phyloP scores from a whole-genome alignment of 345 rosid species.

The Cardamine occulta region DNA sequence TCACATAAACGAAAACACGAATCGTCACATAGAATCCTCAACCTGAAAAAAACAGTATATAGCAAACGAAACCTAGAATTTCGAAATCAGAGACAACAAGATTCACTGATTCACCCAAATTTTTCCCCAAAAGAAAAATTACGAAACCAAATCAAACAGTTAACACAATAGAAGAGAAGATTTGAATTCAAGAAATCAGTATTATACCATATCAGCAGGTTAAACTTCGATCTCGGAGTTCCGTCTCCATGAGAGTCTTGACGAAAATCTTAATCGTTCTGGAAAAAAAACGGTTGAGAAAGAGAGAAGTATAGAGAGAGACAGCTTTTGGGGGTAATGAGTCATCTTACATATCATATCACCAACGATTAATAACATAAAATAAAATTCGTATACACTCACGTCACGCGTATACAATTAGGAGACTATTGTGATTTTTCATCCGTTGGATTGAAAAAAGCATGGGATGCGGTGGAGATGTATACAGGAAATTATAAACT shows the following conservation, averaged over 20 bases:
- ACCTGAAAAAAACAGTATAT: too few relatives aligned
- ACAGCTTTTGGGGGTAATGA: constrained; percentile 27
- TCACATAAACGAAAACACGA: too few relatives aligned
- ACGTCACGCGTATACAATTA: background rate
- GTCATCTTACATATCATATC: constrained; percentile 29
- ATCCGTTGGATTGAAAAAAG: constrained; percentile 27
- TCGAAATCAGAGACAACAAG: too few relatives aligned
- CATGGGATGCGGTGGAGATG: background rate
- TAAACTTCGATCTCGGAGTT: constrained; percentile 72
- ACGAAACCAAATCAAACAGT: too few relatives aligned
- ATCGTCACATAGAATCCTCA: too few relatives aligned
- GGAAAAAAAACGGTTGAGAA: constrained; percentile 19
- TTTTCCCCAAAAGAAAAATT: too few relatives aligned
- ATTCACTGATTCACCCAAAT: too few relatives aligned
- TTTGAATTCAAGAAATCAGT: constrained; percentile 1
- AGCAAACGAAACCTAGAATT: too few relatives aligned
- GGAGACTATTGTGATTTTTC: background rate
- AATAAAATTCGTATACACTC: background rate
- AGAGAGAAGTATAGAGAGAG: constrained; percentile 41
- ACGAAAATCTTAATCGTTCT: constrained; percentile 72
- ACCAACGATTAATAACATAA: constrained; percentile 9
- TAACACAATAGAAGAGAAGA: background rate
- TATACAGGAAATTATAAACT: background rate
- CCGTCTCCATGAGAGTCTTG: constrained; percentile 71
- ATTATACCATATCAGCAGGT: constrained; percentile 59